Conservation (phyloP, 1,139 yeast species). For the Saccharomyces pastorianus region DNA sequence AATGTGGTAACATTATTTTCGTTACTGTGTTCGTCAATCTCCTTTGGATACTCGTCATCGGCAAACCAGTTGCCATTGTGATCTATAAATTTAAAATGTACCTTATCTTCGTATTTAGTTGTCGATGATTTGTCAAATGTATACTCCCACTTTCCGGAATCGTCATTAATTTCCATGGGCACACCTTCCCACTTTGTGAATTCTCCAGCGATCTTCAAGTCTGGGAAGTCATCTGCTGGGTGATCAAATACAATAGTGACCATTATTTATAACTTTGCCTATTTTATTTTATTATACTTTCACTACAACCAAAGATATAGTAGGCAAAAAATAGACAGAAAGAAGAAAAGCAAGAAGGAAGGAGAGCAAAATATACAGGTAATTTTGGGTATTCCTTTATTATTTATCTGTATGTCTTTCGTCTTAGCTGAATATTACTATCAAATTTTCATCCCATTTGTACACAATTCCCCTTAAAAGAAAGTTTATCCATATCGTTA, state of each 20-base stretch:
- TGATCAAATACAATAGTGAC: conserved; percentile 20
- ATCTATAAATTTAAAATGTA: conserved; percentile 29
- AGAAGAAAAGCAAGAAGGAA: background rate
- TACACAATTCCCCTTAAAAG: conserved; percentile 1
- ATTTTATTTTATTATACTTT: background rate
- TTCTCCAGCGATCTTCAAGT: conserved; percentile 27
- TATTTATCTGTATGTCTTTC: background rate
- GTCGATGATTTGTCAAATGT: conserved; percentile 10
- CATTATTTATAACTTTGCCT: conserved; percentile 7
- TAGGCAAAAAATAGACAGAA: background rate
- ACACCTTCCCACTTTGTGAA: conserved; percentile 23
- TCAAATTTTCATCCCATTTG: background rate
- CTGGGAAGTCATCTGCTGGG: conserved; percentile 10
- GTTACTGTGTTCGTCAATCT: conserved; percentile 47
- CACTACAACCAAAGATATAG: background rate
- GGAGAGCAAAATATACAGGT: background rate
- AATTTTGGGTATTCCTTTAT: background rate
- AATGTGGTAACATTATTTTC: conserved; percentile 41
- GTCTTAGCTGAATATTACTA: background rate
- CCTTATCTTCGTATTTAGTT: conserved; percentile 8
- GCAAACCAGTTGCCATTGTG: conserved; percentile 50
- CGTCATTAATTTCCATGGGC: conserved; percentile 18
- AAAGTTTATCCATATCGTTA: background rate
- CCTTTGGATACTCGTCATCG: conserved; percentile 38
- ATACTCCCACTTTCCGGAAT: conserved; percentile 18